phyloP scores from a whole-genome alignment of 805 yeast genomes.

The Starmerella vaccinii region DNA sequence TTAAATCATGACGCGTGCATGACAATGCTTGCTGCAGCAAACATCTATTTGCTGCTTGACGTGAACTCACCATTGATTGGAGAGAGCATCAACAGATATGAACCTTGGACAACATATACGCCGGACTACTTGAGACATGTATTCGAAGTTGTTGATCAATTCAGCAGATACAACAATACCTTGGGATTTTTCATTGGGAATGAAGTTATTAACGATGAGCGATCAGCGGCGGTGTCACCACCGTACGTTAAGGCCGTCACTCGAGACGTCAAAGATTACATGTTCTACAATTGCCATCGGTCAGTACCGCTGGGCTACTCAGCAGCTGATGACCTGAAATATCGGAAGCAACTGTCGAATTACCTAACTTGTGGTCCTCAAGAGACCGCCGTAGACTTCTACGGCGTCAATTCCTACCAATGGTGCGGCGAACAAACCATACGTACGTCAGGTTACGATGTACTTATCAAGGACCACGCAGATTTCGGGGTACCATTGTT shows the following conservation, averaged over 20 bases:
- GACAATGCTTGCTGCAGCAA: constrained; percentile 83
- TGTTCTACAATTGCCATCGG: constrained; percentile 48
- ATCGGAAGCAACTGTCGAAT: constrained; percentile 63
- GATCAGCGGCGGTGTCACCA: constrained; percentile 55
- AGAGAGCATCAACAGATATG: constrained; percentile 78
- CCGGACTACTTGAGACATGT: constrained; percentile 61
- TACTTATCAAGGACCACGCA: constrained; percentile 60
- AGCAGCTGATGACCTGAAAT: constrained; percentile 84
- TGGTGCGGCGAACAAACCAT: constrained; percentile 85
- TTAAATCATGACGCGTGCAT: constrained; percentile 81
- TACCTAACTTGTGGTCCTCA: constrained; percentile 68
- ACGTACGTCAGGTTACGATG: constrained; percentile 61
- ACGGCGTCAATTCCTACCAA: constrained; percentile 72
- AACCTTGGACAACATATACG: constrained; percentile 86
- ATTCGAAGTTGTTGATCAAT: constrained; percentile 68
- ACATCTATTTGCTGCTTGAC: constrained; percentile 82
- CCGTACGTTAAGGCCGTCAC: constrained; percentile 65
- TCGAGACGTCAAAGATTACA: constrained; percentile 70
- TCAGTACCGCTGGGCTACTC: constrained; percentile 86
- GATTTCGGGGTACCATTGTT: constrained; percentile 68
- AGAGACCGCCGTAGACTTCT: constrained; percentile 51
- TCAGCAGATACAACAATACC: constrained; percentile 76
- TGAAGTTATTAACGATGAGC: constrained; percentile 73
- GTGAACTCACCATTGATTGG: constrained; percentile 76
- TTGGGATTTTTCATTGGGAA: constrained; percentile 88